These are phyloP conservation scores for Liquidambar formosana DNA, from an alignment of 164 flowering plant species.

Conservation along the genomic window DNA sequence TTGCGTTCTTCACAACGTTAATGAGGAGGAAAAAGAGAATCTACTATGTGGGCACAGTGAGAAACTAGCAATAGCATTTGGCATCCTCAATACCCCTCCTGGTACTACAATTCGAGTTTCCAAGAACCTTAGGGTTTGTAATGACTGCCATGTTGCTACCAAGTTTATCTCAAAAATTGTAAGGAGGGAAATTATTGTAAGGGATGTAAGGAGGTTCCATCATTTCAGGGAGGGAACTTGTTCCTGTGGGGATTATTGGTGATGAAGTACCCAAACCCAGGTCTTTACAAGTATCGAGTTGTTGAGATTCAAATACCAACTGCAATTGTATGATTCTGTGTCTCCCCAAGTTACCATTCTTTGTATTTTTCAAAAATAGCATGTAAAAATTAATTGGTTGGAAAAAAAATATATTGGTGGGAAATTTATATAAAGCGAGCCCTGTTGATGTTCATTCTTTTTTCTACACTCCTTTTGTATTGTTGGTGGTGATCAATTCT, in stretches of 20 bases:
- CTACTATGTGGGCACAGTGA: slow-evolving; percentile 84
- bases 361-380: too few species aligned
- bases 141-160: slow-evolving; percentile 75
- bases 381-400: background rate
- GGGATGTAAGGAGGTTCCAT: slow-evolving; percentile 82
- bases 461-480: background rate
- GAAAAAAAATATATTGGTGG: background rate
- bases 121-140: slow-evolving; percentile 85
- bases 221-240: slow-evolving; percentile 74
- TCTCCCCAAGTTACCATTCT: background rate
- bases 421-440: background rate
- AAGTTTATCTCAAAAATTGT: slow-evolving; percentile 71
- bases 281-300: background rate
- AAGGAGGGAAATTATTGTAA: slow-evolving; percentile 64
- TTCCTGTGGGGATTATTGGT: slow-evolving; percentile 92
- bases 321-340: too few species aligned
- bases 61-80: slow-evolving; percentile 80
- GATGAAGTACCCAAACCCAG: slow-evolving; percentile 14
- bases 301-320: background rate
- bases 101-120: slow-evolving; percentile 74
- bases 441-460: background rate
- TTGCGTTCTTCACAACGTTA: slow-evolving; percentile 80
- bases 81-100: slow-evolving; percentile 71
- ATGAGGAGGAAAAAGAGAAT: slow-evolving; percentile 73
- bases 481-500: too few species aligned